Percentiles rank a stretch among this genome's conserved stretches.
phyloP scores from a whole-genome alignment of 1,284 basidiomycete species.

The Melampsora americana region DNA sequence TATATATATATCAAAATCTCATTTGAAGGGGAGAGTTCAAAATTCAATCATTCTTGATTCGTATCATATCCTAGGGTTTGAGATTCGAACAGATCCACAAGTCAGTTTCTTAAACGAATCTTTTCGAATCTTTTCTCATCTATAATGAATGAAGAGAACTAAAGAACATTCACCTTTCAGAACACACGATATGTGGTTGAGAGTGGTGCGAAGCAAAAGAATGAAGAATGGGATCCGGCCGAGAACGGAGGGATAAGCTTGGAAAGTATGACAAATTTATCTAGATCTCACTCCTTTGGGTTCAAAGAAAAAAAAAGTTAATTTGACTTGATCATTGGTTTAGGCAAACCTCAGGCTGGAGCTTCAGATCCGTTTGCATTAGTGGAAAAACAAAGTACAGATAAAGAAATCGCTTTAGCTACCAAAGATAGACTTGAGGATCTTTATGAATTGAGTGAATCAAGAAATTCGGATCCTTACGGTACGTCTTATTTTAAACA shows the following conservation, averaged over 20 bases:
- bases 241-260: slow-evolving; percentile 90
- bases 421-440: slow-evolving; percentile 74
- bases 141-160: slow-evolving; percentile 1
- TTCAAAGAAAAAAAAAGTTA: too few relatives aligned
- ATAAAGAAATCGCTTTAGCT: slow-evolving; percentile 68
- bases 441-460: slow-evolving; percentile 60
- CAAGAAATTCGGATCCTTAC: slow-evolving; percentile 40
- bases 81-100: slow-evolving; percentile 95
- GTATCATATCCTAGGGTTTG: slow-evolving; percentile 65
- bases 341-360: slow-evolving; percentile 52
- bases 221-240: slow-evolving; percentile 92
- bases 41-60: too few relatives aligned
- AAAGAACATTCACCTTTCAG: slow-evolving; percentile 56
- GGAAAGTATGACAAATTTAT: slow-evolving; percentile 61
- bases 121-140: background rate
- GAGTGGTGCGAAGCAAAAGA: slow-evolving; percentile 82
- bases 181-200: slow-evolving; percentile 91
- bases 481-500: slow-evolving; percentile 6
- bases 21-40: too few relatives aligned
- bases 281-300: slow-evolving; percentile 6
- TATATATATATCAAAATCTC: too few relatives aligned
- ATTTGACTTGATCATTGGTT: too few relatives aligned
- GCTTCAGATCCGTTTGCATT: slow-evolving; percentile 76
- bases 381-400: slow-evolving; percentile 78
- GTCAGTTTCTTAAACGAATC: slow-evolving; percentile 55